Evolutionary conservation across 164 flowering plant genomes (phyloP).

Genomic region (Stephania japonica): DNA sequence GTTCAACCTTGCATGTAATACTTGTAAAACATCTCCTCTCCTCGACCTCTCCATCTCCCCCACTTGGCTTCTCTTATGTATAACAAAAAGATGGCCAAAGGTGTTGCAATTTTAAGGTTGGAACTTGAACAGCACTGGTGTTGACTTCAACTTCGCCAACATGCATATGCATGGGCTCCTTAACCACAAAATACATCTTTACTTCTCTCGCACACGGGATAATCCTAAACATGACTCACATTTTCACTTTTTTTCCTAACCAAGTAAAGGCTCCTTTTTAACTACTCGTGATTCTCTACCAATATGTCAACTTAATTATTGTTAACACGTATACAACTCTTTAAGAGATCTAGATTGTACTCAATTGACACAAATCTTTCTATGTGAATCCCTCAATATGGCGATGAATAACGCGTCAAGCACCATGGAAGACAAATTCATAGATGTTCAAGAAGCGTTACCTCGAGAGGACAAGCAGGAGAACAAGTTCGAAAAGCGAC

Average conservation of each 20-base stretch:
- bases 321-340: too few relatives aligned
- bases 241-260: background rate
- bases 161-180: background rate
- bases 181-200: slow-evolving; percentile 8
- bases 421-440: slow-evolving; percentile 25
- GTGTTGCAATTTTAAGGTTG: background rate
- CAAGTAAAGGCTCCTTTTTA: slow-evolving; percentile 26
- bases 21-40: background rate
- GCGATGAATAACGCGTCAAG: slow-evolving; percentile 19
- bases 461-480: slow-evolving; percentile 34
- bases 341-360: too few relatives aligned
- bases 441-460: slow-evolving; percentile 52
- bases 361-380: background rate
- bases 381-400: slow-evolving; percentile 16
- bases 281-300: slow-evolving; percentile 7
- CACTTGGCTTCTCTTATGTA: background rate
- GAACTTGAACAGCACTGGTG: background rate
- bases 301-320: too few relatives aligned
- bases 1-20: too few relatives aligned
- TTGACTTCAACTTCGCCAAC: background rate
- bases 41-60: background rate
- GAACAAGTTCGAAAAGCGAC: slow-evolving; percentile 13
- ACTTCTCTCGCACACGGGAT: slow-evolving; percentile 34
- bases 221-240: slow-evolving; percentile 2
- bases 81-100: too few relatives aligned